These are phyloP conservation scores for Inonotus obliquus DNA, from an alignment of 1,284 basidiomycete genomes.

Conservation along the genomic window DNA sequence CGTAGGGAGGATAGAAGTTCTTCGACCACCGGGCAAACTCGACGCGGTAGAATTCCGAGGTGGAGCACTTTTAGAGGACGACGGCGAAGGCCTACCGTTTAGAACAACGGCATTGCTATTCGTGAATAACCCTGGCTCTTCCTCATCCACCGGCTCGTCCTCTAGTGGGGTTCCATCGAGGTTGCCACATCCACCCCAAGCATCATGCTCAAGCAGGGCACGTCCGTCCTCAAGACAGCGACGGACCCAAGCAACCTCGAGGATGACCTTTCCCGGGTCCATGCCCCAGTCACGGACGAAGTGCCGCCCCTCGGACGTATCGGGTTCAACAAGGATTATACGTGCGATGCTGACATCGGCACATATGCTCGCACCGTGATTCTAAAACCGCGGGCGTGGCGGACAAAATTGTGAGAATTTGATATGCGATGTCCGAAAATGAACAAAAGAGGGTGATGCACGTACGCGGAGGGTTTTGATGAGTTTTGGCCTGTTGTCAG, in stretches of 20 bases:
- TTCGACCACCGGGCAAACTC: background rate
- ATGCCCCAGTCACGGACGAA: conserved; percentile 53
- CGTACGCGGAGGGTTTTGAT: conserved; percentile 46
- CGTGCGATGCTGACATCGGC: conserved; percentile 43
- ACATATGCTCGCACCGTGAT: conserved; percentile 46
- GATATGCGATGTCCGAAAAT: conserved; percentile 2
- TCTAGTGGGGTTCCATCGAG: conserved; percentile 40
- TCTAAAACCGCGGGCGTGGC: conserved; percentile 30
- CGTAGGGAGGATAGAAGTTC: background rate
- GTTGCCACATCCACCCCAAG: conserved; percentile 50
- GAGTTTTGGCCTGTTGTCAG: conserved; percentile 42
- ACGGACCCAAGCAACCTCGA: conserved; percentile 43
- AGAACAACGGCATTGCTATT: conserved; percentile 23
- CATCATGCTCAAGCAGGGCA: conserved; percentile 41
- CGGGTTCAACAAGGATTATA: conserved; percentile 52
- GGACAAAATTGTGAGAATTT: conserved; percentile 3
- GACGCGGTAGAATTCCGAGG: background rate
- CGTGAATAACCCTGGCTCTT: conserved; percentile 23
- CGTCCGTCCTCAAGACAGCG: conserved; percentile 37
- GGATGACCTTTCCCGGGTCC: conserved; percentile 42
- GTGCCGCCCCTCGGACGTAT: conserved; percentile 43
- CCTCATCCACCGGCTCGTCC: conserved; percentile 23
- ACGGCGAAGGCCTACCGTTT: background rate
- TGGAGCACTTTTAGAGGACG: background rate
- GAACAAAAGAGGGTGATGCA: conserved; percentile 14